Evolutionary conservation across 1,284 basidiomycete species (phyloP).

Genomic region (Hemileia vastatrix): DNA sequence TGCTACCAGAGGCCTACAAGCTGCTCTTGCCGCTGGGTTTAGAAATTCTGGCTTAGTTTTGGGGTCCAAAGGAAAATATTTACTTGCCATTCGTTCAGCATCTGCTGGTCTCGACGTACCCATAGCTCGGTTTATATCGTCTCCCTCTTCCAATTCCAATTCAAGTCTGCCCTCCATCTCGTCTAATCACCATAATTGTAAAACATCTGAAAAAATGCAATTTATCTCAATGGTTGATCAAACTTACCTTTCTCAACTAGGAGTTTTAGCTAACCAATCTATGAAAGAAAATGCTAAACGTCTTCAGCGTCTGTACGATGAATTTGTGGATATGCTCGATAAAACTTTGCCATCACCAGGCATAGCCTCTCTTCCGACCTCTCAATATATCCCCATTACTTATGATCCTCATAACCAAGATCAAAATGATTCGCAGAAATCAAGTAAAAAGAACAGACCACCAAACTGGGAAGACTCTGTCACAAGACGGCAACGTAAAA

Average conservation of each 20-base stretch:
- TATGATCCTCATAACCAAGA: too few relatives aligned
- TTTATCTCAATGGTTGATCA: slow-evolving; percentile 1
- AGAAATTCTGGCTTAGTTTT: slow-evolving; percentile 17
- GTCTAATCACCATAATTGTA: too few relatives aligned
- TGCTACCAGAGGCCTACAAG: background rate
- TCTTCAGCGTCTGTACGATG: background rate
- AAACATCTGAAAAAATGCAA: background rate
- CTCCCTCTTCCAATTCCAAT: background rate
- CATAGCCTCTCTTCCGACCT: too few relatives aligned
- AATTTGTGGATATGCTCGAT: background rate
- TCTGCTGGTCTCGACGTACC: slow-evolving; percentile 20
- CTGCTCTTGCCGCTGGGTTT: slow-evolving; percentile 10
- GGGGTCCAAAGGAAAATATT: background rate
- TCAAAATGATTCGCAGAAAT: too few relatives aligned
- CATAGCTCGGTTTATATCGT: slow-evolving; percentile 1
- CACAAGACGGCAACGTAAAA: slow-evolving; percentile 3
- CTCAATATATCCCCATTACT: too few relatives aligned
- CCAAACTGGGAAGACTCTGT: slow-evolving; percentile 8
- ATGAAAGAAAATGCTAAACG: slow-evolving; percentile 5
- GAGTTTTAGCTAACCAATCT: background rate
- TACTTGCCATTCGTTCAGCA: slow-evolving; percentile 13
- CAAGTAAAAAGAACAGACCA: too few relatives aligned
- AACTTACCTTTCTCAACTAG: slow-evolving; percentile 5
- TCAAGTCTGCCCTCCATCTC: too few relatives aligned
- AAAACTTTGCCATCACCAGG: background rate